Evolutionary conservation across 2,329 filamentous ascomycete genomes (phyloP).

Genomic region (Aspergillus aculeatinus): DNA sequence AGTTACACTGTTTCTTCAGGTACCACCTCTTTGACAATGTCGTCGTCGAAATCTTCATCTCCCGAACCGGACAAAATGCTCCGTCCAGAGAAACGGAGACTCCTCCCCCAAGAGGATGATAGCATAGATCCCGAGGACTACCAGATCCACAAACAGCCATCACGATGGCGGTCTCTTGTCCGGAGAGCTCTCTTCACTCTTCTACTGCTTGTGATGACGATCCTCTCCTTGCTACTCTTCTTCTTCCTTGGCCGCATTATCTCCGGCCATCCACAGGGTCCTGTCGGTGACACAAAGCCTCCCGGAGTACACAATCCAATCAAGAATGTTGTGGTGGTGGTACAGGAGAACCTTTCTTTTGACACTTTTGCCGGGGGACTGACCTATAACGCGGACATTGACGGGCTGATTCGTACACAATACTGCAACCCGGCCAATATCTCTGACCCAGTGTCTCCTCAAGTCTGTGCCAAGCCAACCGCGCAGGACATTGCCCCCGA

Average conservation of each 20-base stretch:
- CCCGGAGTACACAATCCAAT: constrained; percentile 33
- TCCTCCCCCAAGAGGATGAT: background rate
- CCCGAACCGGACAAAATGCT: background rate
- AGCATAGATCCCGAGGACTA: background rate
- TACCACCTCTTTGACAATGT: background rate
- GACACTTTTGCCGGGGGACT: constrained; percentile 46
- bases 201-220: background rate
- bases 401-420: constrained; percentile 30
- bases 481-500: constrained; percentile 43
- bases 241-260: constrained; percentile 15
- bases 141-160: background rate
- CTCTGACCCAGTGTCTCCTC: constrained; percentile 22
- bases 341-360: constrained; percentile 45
- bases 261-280: constrained; percentile 7
- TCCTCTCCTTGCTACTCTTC: background rate
- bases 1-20: background rate
- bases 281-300: background rate
- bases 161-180: background rate
- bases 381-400: constrained; percentile 37
- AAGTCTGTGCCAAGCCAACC: constrained; percentile 39
- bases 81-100: background rate
- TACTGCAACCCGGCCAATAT: constrained; percentile 45
- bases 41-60: background rate
- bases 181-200: background rate
- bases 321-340: constrained; percentile 51